Percentiles rank a stretch among this genome's conserved stretches.
Conservation (phyloP, 306 rosid genomes). For the Bauhinia variegata region DNA sequence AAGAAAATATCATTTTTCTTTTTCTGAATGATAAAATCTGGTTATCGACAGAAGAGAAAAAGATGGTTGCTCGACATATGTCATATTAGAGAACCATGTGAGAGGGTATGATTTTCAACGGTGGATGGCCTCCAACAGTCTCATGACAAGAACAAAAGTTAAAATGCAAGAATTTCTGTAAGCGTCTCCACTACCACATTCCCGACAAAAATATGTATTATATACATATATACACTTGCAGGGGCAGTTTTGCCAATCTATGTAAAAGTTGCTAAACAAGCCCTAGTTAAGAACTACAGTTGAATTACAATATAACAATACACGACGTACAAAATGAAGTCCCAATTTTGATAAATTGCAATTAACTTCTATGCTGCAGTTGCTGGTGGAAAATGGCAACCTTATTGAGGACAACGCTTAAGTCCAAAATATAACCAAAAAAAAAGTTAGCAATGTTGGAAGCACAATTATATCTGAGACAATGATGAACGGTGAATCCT, state of each 20-base stretch:
- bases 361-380: constrained; percentile 16
- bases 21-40: too few relatives aligned
- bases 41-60: too few relatives aligned
- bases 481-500: constrained; percentile 24
- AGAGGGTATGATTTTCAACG: neutral
- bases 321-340: constrained; percentile 25
- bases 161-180: constrained; percentile 7
- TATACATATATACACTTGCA: constrained; percentile 8
- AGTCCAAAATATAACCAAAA: constrained; percentile 20
- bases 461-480: constrained; percentile 21
- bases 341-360: constrained; percentile 28
- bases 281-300: neutral
- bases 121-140: neutral
- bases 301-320: constrained; percentile 19
- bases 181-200: constrained; percentile 1
- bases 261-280: constrained; percentile 34
- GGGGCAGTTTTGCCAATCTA: constrained; percentile 14
- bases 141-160: neutral
- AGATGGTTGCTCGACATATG: too few relatives aligned
- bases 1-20: too few relatives aligned
- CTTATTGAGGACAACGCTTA: constrained; percentile 20
- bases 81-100: too few relatives aligned
- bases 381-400: constrained; percentile 25
- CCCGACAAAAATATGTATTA: neutral
- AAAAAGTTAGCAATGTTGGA: constrained; percentile 2